Percentiles rank a stretch among this genome's conserved stretches.
Evolutionary conservation across 208 protist genomes (phyloP).

Genomic region (Leishmania tropica): DNA sequence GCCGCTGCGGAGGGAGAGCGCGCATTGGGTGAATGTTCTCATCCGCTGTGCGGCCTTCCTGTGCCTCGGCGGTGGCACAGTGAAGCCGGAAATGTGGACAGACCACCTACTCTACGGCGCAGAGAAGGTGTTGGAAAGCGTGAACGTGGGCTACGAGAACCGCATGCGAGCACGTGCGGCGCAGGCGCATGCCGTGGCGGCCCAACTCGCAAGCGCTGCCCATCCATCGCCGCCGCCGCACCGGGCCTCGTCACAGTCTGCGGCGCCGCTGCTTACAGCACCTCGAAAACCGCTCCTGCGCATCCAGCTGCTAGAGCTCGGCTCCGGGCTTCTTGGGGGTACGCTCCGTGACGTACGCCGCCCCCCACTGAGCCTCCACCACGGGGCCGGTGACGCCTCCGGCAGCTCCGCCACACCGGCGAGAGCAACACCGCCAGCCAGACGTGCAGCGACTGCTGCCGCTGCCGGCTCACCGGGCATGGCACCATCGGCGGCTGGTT

Average conservation of each 20-base stretch:
- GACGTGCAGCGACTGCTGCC: not conserved
- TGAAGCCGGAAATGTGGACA: slow-evolving; percentile 59
- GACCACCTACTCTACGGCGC: slow-evolving; percentile 58
- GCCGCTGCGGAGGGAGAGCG: slow-evolving; percentile 39
- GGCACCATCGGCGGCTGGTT: not conserved
- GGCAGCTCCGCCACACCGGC: not conserved
- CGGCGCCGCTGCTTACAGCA: not conserved
- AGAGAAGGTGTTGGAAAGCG: slow-evolving; percentile 14
- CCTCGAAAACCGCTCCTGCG: slow-evolving; percentile 18
- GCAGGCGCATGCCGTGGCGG: slow-evolving; percentile 2
- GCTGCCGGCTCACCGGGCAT: not conserved
- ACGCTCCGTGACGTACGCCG: slow-evolving; percentile 14
- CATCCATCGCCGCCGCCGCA: slow-evolving; percentile 13
- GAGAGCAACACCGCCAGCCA: not conserved
- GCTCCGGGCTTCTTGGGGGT: slow-evolving; percentile 23
- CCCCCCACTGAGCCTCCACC: not conserved
- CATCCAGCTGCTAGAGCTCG: slow-evolving; percentile 27
- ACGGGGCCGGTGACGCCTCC: not conserved
- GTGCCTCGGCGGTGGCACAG: slow-evolving; percentile 68
- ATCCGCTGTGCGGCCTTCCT: slow-evolving; percentile 61
- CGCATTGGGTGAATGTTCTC: slow-evolving; percentile 70
- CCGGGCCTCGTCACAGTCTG: slow-evolving; percentile 13
- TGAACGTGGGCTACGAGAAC: slow-evolving; percentile 19
- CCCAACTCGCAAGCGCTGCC: not conserved
- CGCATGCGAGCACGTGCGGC: slow-evolving; percentile 24